Evolutionary conservation across 805 yeast genomes (phyloP).

Genomic region (Teunomyces funiuensis): DNA sequence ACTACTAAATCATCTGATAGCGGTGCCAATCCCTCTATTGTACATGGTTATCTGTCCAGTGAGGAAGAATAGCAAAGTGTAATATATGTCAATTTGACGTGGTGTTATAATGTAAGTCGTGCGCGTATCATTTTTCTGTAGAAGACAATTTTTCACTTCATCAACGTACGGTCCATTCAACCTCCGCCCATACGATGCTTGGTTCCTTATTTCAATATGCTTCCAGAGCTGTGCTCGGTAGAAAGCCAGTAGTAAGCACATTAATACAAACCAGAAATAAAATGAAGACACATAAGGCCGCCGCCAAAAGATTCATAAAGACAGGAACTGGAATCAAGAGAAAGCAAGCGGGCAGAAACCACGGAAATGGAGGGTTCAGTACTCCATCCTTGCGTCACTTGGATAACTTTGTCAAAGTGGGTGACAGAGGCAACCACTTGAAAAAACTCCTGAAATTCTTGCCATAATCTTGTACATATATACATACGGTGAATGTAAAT

Average conservation of each 20-base stretch:
- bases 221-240: conserved; percentile 15
- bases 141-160: neutral
- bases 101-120: neutral
- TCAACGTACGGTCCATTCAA: neutral
- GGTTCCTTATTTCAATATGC: conserved; percentile 16
- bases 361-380: conserved; percentile 90
- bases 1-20: neutral
- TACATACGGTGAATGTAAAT: conserved; percentile 1
- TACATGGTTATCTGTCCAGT: conserved; percentile 1
- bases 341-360: conserved; percentile 78
- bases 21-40: neutral
- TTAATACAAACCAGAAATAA: conserved; percentile 41
- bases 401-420: conserved; percentile 58
- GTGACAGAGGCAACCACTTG: conserved; percentile 51
- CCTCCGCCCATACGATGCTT: conserved; percentile 2
- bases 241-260: conserved; percentile 20
- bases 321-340: conserved; percentile 62
- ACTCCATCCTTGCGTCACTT: conserved; percentile 56
- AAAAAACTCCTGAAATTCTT: conserved; percentile 58
- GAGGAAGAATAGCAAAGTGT: conserved; percentile 1
- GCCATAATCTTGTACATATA: conserved; percentile 18
- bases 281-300: conserved; percentile 82
- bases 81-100: neutral
- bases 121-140: neutral
- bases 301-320: conserved; percentile 83